phyloP scores from a whole-genome alignment of 176 grass and related monocot species.

The Juncus effusus region DNA sequence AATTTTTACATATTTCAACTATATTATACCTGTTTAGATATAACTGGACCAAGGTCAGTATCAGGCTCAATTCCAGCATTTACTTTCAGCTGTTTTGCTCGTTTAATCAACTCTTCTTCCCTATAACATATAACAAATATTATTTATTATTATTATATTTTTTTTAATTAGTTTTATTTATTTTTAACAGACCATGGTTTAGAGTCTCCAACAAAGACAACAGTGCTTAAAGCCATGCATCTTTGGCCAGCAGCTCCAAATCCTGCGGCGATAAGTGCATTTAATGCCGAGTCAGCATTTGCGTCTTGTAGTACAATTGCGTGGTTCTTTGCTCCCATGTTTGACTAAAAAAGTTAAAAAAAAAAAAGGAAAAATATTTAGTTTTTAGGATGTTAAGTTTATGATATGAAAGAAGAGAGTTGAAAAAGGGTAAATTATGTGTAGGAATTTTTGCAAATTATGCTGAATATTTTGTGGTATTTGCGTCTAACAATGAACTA shows the following conservation, averaged over 20 bases:
- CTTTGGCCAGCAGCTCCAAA: slow-evolving; percentile 97
- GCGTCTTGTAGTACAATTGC: slow-evolving; percentile 92
- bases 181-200: slow-evolving; percentile 57
- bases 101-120: slow-evolving; percentile 79
- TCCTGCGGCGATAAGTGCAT: slow-evolving; percentile 89
- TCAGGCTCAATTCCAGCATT: slow-evolving; percentile 64
- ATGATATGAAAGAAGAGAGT: no score
- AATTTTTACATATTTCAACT: slow-evolving; percentile 5
- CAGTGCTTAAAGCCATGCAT: slow-evolving; percentile 99
- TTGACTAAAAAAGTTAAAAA: slow-evolving; percentile 53
- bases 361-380: neutral
- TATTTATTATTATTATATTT: neutral
- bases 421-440: no score
- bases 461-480: no score
- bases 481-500: no score
- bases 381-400: no score
- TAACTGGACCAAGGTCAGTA: slow-evolving; percentile 90
- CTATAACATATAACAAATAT: slow-evolving; percentile 36
- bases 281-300: slow-evolving; percentile 70
- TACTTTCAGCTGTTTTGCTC: slow-evolving; percentile 58
- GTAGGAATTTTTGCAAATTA: no score
- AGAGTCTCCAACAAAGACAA: slow-evolving; percentile 89
- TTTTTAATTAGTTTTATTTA: no score
- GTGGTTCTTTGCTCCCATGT: slow-evolving; percentile 99
- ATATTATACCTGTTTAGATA: slow-evolving; percentile 67